These are phyloP conservation scores for Lenzites betulinus DNA, from an alignment of 768 basidiomycete species.

Conservation along the genomic window DNA sequence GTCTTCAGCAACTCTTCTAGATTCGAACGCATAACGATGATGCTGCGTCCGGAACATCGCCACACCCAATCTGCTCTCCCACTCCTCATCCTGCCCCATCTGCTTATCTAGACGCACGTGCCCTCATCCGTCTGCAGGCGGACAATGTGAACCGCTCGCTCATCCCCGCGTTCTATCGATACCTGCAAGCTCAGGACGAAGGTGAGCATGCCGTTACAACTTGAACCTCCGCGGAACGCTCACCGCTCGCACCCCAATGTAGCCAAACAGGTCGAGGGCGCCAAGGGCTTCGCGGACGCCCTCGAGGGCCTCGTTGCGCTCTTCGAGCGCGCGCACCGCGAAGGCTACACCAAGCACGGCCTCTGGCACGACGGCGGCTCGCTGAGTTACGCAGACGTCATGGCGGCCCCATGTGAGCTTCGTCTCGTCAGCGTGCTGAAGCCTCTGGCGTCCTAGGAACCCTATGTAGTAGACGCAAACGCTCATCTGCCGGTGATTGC, in stretches of 20 bases:
- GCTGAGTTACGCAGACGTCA: constrained; percentile 64
- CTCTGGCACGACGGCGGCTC: constrained; percentile 56
- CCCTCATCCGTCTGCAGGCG: constrained; percentile 64
- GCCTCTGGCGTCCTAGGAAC: too few relatives aligned
- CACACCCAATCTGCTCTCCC: background rate
- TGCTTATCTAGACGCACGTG: constrained; percentile 57
- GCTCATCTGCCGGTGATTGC: constrained; percentile 7
- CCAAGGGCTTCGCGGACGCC: constrained; percentile 54
- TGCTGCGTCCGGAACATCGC: too few relatives aligned
- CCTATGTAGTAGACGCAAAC: background rate
- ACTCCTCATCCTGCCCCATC: background rate
- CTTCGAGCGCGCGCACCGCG: constrained; percentile 52
- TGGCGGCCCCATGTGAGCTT: constrained; percentile 68
- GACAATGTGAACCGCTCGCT: constrained; percentile 67
- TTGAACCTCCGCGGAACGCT: background rate
- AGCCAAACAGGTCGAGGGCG: constrained; percentile 50
- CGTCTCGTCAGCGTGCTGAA: constrained; percentile 6
- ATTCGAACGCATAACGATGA: background rate
- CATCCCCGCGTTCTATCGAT: constrained; percentile 75
- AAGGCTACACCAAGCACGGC: constrained; percentile 48
- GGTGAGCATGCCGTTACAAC: constrained; percentile 10
- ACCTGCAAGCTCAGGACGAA: constrained; percentile 66
- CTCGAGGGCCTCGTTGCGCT: constrained; percentile 53
- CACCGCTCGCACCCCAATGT: background rate
- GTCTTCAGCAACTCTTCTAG: constrained; percentile 19